phyloP scores from a whole-genome alignment of 768 basidiomycete genomes.

The Trametes gibbosa region DNA sequence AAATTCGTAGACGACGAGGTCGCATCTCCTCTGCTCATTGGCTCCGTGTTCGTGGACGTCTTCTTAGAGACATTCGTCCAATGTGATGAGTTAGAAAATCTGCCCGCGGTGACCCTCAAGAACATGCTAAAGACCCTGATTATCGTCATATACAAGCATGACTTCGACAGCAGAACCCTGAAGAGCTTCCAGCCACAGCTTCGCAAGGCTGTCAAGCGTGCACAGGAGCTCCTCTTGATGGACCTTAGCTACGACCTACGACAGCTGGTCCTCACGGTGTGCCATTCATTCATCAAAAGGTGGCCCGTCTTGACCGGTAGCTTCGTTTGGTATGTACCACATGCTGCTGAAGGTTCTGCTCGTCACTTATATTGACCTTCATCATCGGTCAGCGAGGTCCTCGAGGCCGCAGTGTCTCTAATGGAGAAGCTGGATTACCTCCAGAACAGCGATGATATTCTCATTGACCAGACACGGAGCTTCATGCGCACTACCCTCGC shows the following conservation, averaged over 20 bases:
- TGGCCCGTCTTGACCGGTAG: constrained; percentile 53
- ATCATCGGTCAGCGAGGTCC: constrained; percentile 40
- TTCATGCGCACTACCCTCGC: constrained; percentile 54
- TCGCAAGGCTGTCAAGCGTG: constrained; percentile 49
- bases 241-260: constrained; percentile 66
- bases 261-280: constrained; percentile 58
- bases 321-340: constrained; percentile 49
- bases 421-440: constrained; percentile 41
- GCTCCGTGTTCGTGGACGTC: constrained; percentile 63
- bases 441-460: constrained; percentile 52
- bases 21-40: constrained; percentile 48
- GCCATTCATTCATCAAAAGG: constrained; percentile 60
- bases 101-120: constrained; percentile 59
- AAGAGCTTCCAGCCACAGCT: constrained; percentile 52
- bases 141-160: constrained; percentile 71
- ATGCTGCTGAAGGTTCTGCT: no score
- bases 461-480: constrained; percentile 53
- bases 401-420: constrained; percentile 51
- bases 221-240: constrained; percentile 48
- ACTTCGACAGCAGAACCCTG: constrained; percentile 56
- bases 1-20: constrained; percentile 40
- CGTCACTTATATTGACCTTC: no score
- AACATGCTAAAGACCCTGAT: constrained; percentile 60
- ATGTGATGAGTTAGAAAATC: constrained; percentile 39
- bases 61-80: constrained; percentile 50